A percentile compares a stretch with the other conserved stretches of the same genome.
Evolutionary conservation across 2,329 filamentous ascomycete species (phyloP).

Genomic region (Plenodomus tracheiphilus): DNA sequence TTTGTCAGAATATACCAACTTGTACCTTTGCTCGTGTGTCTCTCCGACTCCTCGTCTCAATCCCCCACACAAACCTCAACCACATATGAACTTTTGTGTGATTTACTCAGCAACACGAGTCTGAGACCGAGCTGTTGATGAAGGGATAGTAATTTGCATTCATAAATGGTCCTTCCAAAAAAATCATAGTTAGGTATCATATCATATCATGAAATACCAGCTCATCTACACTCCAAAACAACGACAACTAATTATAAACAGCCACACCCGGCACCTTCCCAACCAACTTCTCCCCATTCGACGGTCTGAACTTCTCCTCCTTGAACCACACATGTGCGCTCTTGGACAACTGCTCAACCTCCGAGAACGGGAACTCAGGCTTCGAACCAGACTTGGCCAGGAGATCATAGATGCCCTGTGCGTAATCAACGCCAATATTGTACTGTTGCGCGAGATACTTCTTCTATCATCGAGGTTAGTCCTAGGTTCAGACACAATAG

Average conservation of each 20-base stretch:
- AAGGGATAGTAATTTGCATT: too few relatives aligned
- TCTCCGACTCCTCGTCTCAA: too few relatives aligned
- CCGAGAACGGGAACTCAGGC: constrained; percentile 50
- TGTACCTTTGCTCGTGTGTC: too few relatives aligned
- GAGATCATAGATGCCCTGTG: constrained; percentile 52
- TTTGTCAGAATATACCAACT: too few relatives aligned
- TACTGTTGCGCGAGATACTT: constrained; percentile 59
- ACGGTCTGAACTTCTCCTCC: constrained; percentile 51
- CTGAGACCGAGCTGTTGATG: too few relatives aligned
- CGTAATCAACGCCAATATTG: constrained; percentile 54
- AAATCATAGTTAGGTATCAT: too few relatives aligned
- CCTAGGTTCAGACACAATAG: background rate
- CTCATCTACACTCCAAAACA: too few relatives aligned
- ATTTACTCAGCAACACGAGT: too few relatives aligned
- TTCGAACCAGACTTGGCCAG: constrained; percentile 50
- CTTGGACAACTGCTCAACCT: constrained; percentile 52
- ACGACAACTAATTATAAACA: constrained; percentile 7
- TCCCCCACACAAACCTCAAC: too few relatives aligned
- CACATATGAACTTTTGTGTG: too few relatives aligned
- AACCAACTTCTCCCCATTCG: constrained; percentile 44
- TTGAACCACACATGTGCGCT: constrained; percentile 53
- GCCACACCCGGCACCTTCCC: constrained; percentile 40
- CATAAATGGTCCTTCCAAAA: too few relatives aligned
- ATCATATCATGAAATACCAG: too few relatives aligned
- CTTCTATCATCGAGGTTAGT: constrained; percentile 25